phyloP scores from a whole-genome alignment of 2,329 filamentous ascomycete species.

The Paraconiothyrium sp. region DNA sequence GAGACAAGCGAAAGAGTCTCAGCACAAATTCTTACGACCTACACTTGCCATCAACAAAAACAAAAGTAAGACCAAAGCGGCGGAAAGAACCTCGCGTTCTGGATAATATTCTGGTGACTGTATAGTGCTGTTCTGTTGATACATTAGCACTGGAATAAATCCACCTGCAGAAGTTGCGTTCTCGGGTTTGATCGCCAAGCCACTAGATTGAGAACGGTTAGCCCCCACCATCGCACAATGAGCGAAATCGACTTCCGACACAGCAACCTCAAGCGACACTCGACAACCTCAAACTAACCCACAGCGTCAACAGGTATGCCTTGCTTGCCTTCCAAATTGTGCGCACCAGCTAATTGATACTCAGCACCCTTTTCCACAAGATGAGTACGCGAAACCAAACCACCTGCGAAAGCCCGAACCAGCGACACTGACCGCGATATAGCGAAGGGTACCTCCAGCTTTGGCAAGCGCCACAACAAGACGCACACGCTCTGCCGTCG shows the following conservation, averaged over 20 bases:
- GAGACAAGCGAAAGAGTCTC: background rate
- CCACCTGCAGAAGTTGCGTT: background rate
- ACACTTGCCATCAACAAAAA: too few relatives aligned
- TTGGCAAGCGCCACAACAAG: slow-evolving; percentile 30
- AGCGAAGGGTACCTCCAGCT: slow-evolving; percentile 67
- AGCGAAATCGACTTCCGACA: slow-evolving; percentile 9
- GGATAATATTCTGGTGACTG: background rate
- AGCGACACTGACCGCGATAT: slow-evolving; percentile 58
- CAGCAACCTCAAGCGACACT: slow-evolving; percentile 23
- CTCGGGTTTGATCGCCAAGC: background rate
- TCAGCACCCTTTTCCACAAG: slow-evolving; percentile 62
- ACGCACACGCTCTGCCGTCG: slow-evolving; percentile 94
- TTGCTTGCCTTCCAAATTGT: slow-evolving; percentile 12
- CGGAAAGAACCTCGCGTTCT: background rate
- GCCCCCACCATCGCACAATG: slow-evolving; percentile 8
- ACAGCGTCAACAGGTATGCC: slow-evolving; percentile 50
- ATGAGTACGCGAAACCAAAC: slow-evolving; percentile 62
- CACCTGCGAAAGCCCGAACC: slow-evolving; percentile 34
- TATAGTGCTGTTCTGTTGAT: background rate
- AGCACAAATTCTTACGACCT: too few relatives aligned
- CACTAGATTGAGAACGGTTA: background rate
- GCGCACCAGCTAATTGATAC: slow-evolving; percentile 32
- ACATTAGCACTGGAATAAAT: background rate
- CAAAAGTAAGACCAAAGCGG: background rate
- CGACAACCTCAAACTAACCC: slow-evolving; percentile 44